phyloP scores from a whole-genome alignment of 73 alveolate species.

The Paramecium primaurelia region DNA sequence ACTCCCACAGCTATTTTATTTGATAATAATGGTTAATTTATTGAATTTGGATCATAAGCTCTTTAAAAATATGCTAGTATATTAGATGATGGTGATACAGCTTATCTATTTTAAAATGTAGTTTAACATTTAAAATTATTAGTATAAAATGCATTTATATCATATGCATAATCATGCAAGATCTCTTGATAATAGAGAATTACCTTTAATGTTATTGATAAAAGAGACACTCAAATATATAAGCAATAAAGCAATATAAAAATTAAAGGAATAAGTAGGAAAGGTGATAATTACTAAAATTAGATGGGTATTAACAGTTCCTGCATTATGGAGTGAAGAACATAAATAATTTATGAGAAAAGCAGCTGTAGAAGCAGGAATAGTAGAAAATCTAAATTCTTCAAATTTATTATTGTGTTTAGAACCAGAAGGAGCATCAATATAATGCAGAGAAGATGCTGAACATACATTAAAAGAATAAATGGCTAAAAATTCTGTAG shows the following conservation, averaged over 20 bases:
- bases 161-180: slow-evolving; percentile 90
- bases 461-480: slow-evolving; percentile 83
- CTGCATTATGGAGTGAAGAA: slow-evolving; percentile 98
- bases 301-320: slow-evolving; percentile 98
- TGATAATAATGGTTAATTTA: slow-evolving; percentile 88
- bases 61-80: slow-evolving; percentile 93
- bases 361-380: slow-evolving; percentile 97
- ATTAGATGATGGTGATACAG: slow-evolving; percentile 97
- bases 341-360: slow-evolving; percentile 96
- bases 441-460: slow-evolving; percentile 96
- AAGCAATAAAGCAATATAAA: slow-evolving; percentile 91
- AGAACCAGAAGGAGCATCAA: slow-evolving; percentile 99
- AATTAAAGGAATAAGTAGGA: slow-evolving; percentile 93
- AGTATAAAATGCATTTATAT: slow-evolving; percentile 94
- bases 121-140: not conserved
- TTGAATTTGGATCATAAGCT: slow-evolving; percentile 95
- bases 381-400: slow-evolving; percentile 81
- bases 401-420: slow-evolving; percentile 91
- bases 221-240: slow-evolving; percentile 89
- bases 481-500: slow-evolving; percentile 86
- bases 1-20: slow-evolving; percentile 97
- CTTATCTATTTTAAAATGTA: slow-evolving; percentile 88
- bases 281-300: slow-evolving; percentile 91
- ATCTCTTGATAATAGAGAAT: slow-evolving; percentile 91
- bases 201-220: slow-evolving; percentile 93